Percentiles rank a stretch among this genome's conserved stretches.
Evolutionary conservation across 176 grass and related monocot species (phyloP).

Genomic region (Zoysia japonica): DNA sequence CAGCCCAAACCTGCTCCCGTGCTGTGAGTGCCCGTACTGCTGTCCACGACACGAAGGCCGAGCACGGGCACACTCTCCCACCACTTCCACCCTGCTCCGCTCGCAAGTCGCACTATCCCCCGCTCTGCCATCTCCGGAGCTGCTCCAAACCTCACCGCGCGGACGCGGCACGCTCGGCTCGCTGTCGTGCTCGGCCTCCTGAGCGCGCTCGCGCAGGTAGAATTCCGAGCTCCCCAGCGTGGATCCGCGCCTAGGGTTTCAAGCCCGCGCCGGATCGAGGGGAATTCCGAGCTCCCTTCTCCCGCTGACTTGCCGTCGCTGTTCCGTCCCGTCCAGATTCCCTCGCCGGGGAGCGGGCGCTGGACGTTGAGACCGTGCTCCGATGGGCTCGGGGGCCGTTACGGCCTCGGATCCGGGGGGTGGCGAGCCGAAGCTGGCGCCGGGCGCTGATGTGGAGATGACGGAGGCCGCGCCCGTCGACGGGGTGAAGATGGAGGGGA

Average conservation of each 20-base stretch:
- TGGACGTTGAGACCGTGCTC: neutral
- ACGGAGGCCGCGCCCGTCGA: conserved; percentile 1
- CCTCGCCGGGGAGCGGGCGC: neutral
- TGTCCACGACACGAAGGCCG: conserved; percentile 19
- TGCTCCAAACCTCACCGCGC: neutral
- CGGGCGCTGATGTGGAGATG: conserved; percentile 33
- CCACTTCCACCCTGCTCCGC: neutral
- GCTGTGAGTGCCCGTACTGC: conserved; percentile 1
- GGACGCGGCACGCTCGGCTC: neutral
- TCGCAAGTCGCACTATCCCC: conserved; percentile 16
- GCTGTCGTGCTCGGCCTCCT: neutral
- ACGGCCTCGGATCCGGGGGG: conserved; percentile 50
- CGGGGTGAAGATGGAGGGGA: conserved; percentile 19
- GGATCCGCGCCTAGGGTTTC: conserved; percentile 52
- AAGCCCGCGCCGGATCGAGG: conserved; percentile 38
- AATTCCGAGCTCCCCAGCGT: conserved; percentile 16
- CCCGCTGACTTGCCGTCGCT: conserved; percentile 13
- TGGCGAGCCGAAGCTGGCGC: conserved; percentile 33
- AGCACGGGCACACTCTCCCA: conserved; percentile 10
- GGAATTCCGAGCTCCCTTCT: conserved; percentile 31
- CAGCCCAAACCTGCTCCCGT: neutral
- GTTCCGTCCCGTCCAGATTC: conserved; percentile 30
- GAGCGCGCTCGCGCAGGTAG: conserved; percentile 26
- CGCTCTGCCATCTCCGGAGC: conserved; percentile 6
- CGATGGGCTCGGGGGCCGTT: conserved; percentile 48